phyloP scores from a whole-genome alignment of 495 filamentous ascomycete genomes.

The Hypoxylon fragiforme region DNA sequence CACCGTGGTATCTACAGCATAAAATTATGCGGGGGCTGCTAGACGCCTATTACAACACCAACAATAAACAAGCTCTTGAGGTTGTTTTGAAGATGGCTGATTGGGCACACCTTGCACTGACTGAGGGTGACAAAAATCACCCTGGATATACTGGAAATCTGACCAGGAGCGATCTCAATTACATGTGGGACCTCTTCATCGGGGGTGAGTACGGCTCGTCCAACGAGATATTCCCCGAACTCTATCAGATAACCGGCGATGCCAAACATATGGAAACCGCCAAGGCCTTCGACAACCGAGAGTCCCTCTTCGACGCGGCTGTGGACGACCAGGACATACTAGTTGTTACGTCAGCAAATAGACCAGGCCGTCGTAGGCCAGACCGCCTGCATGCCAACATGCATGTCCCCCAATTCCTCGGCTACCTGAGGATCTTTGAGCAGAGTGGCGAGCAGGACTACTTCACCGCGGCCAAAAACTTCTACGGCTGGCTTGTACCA shows the following conservation, averaged over 20 bases:
- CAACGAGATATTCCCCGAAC: slow-evolving; percentile 38
- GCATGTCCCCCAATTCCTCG: slow-evolving; percentile 42
- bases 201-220: slow-evolving; percentile 36
- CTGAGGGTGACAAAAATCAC: slow-evolving; percentile 30
- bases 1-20: slow-evolving; percentile 32
- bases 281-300: slow-evolving; percentile 40
- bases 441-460: slow-evolving; percentile 37
- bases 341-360: slow-evolving; percentile 16
- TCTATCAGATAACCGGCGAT: slow-evolving; percentile 38
- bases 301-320: slow-evolving; percentile 35
- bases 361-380: slow-evolving; percentile 21
- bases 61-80: slow-evolving; percentile 20
- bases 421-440: slow-evolving; percentile 37
- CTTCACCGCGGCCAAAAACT: slow-evolving; percentile 38
- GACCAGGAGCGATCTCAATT: slow-evolving; percentile 29
- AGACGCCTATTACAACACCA: slow-evolving; percentile 31
- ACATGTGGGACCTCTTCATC: slow-evolving; percentile 33
- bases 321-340: slow-evolving; percentile 23
- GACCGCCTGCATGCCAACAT: slow-evolving; percentile 40
- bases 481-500: slow-evolving; percentile 37
- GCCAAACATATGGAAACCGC: slow-evolving; percentile 35
- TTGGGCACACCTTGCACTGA: slow-evolving; percentile 31
- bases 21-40: slow-evolving; percentile 31
- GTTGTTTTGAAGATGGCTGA: slow-evolving; percentile 28
- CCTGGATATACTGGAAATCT: slow-evolving; percentile 24